phyloP scores from a whole-genome alignment of 306 rosid species.

The Mimosa bimucronata region DNA sequence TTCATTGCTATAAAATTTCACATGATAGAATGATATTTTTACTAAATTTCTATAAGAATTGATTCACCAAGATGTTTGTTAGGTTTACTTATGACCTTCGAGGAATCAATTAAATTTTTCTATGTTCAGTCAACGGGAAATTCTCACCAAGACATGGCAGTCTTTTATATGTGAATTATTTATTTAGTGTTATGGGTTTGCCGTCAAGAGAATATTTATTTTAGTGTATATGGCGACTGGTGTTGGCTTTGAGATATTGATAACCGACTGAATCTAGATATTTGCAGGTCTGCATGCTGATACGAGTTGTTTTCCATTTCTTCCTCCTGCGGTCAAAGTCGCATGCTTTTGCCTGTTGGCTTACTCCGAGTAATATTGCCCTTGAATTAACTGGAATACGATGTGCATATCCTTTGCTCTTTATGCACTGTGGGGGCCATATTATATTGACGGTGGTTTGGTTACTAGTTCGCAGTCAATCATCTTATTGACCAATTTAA shows the following conservation, averaged over 20 bases:
- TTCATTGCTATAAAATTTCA: background rate
- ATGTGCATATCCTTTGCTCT: background rate
- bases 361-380: background rate
- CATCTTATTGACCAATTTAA: background rate
- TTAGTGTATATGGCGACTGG: background rate
- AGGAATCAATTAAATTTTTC: background rate
- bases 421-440: background rate
- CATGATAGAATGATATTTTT: background rate
- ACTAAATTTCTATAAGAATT: background rate
- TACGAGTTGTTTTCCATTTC: background rate
- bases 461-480: background rate
- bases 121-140: background rate
- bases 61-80: background rate
- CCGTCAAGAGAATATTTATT: background rate
- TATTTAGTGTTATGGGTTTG: background rate
- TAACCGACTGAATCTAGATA: background rate
- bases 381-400: background rate
- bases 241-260: background rate
- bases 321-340: background rate
- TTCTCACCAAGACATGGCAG: no score
- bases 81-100: background rate
- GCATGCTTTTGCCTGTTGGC: background rate
- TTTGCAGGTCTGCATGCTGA: slow-evolving; percentile 28
- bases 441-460: background rate
- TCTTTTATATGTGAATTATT: background rate